Conservation (phyloP, 345 rosid species). For the Pistacia integerrima region DNA sequence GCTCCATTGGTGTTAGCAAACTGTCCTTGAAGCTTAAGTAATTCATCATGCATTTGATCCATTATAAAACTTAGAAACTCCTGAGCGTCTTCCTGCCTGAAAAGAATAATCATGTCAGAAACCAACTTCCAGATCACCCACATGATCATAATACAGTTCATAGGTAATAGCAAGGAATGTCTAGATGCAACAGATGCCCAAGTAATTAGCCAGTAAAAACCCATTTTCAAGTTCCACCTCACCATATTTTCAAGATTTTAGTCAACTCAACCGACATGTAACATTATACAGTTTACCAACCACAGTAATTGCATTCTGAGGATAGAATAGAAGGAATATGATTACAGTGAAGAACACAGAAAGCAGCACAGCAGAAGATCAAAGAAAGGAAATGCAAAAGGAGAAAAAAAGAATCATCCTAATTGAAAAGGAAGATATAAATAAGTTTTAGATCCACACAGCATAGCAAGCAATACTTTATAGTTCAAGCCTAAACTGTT, state of each 20-base stretch:
- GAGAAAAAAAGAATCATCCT: too few relatives aligned
- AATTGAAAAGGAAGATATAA: neutral
- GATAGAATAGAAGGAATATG: neutral
- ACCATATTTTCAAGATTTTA: neutral
- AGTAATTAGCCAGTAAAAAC: neutral
- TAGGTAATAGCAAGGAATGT: neutral
- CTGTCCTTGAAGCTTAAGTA: conserved; percentile 69
- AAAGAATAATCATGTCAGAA: conserved; percentile 14
- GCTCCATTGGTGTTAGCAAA: conserved; percentile 32
- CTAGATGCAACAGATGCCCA: neutral
- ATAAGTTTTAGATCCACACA: neutral
- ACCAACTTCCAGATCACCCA: neutral
- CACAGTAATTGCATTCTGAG: too few relatives aligned
- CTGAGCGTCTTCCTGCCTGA: conserved; percentile 99
- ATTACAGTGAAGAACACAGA: neutral
- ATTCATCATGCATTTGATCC: conserved; percentile 91
- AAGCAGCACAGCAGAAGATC: neutral
- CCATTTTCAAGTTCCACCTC: neutral
- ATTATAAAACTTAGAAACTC: conserved; percentile 88
- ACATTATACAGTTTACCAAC: too few relatives aligned
- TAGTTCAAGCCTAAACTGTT: neutral
- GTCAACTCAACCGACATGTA: neutral
- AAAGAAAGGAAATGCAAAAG: too few relatives aligned
- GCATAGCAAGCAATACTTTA: neutral
- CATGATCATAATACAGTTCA: neutral